These are phyloP conservation scores for Aciculosporium take DNA, from an alignment of 2,329 filamentous ascomycete genomes.

Conservation along the genomic window DNA sequence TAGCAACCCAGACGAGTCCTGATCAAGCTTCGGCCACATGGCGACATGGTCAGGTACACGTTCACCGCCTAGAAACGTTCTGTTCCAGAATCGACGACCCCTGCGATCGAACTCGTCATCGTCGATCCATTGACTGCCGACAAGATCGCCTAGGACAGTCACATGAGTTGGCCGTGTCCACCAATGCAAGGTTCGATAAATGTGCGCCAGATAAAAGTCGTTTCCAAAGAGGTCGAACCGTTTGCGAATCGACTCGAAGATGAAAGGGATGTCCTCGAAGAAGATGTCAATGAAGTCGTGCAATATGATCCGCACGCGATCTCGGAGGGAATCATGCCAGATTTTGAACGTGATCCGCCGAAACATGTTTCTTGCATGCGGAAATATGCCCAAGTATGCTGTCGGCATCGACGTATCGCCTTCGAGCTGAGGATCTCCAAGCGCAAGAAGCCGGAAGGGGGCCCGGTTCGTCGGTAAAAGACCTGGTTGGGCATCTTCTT, in stretches of 20 bases:
- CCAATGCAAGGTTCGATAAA: slow-evolving; percentile 73
- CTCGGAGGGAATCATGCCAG: slow-evolving; percentile 30
- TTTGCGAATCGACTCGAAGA: slow-evolving; percentile 58
- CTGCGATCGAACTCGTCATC: slow-evolving; percentile 70
- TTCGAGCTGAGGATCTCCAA: slow-evolving; percentile 88
- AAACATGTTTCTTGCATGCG: slow-evolving; percentile 34
- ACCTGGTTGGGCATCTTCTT: slow-evolving; percentile 10
- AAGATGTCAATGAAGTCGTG: slow-evolving; percentile 48
- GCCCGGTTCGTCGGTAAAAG: slow-evolving; percentile 28
- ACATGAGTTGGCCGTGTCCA: slow-evolving; percentile 78
- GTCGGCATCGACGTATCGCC: slow-evolving; percentile 72
- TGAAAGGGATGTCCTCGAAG: slow-evolving; percentile 53
- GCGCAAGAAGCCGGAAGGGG: slow-evolving; percentile 73
- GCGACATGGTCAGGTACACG: slow-evolving; percentile 46
- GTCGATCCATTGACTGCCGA: slow-evolving; percentile 90
- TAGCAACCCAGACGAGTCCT: slow-evolving; percentile 36
- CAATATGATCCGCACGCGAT: slow-evolving; percentile 35
- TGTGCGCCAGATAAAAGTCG: slow-evolving; percentile 86
- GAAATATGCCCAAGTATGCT: slow-evolving; percentile 36
- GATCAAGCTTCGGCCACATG: slow-evolving; percentile 31
- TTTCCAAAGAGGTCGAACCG: slow-evolving; percentile 81
- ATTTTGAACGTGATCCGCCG: slow-evolving; percentile 34
- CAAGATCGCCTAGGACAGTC: slow-evolving; percentile 74
- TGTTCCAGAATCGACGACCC: slow-evolving; percentile 62
- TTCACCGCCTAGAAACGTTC: slow-evolving; percentile 57